phyloP scores from a whole-genome alignment of 805 yeast species.

The Kuraishia cidri region DNA sequence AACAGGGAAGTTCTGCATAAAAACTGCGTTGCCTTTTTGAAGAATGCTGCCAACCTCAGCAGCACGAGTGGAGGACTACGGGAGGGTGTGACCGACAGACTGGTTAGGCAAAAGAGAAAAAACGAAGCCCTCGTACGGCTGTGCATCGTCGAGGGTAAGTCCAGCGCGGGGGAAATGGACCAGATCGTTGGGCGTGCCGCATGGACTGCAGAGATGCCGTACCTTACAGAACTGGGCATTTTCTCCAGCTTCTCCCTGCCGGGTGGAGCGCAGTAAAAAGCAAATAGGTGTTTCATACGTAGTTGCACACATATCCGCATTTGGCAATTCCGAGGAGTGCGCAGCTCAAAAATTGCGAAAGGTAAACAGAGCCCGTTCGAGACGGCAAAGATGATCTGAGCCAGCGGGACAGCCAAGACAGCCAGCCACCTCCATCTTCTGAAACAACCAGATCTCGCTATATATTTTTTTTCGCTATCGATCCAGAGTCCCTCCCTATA shows the following conservation, averaged over 20 bases:
- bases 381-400: too few relatives aligned
- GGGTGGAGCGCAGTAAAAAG: too few relatives aligned
- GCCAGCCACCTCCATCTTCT: too few relatives aligned
- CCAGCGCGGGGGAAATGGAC: not conserved
- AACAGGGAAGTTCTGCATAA: constrained; percentile 20
- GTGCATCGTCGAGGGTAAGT: constrained; percentile 33
- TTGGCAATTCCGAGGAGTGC: too few relatives aligned
- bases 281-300: too few relatives aligned
- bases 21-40: constrained; percentile 32
- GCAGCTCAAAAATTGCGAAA: too few relatives aligned
- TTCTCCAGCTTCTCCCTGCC: not conserved
- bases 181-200: not conserved
- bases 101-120: constrained; percentile 28
- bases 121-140: constrained; percentile 36
- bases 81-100: constrained; percentile 34
- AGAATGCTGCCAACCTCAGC: constrained; percentile 34
- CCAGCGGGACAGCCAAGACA: too few relatives aligned
- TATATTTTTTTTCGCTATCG: too few relatives aligned
- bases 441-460: too few relatives aligned
- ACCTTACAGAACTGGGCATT: not conserved
- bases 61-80: constrained; percentile 41
- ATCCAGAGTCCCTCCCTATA: too few relatives aligned
- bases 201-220: not conserved
- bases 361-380: too few relatives aligned
- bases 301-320: constrained; percentile 1